These are phyloP conservation scores for Penicillium bovifimosum DNA, from an alignment of 495 filamentous ascomycete species.

Conservation along the genomic window DNA sequence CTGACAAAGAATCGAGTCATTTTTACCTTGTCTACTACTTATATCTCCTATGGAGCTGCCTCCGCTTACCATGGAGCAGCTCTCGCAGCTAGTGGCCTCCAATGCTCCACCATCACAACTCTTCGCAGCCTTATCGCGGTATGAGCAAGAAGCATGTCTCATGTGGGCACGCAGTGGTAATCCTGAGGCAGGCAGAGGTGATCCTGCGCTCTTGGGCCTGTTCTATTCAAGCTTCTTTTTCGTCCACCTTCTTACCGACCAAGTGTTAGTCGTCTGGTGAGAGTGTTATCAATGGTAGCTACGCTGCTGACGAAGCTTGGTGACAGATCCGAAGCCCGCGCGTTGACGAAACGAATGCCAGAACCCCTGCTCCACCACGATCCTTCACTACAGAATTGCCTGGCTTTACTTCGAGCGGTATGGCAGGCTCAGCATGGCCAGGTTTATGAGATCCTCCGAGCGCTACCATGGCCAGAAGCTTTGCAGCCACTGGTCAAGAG, in stretches of 20 bases:
- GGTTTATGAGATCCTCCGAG: slow-evolving; percentile 39
- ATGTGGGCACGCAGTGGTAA: slow-evolving; percentile 20
- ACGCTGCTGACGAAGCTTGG: not conserved
- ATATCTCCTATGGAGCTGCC: slow-evolving; percentile 30
- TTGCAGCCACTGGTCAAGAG: slow-evolving; percentile 36
- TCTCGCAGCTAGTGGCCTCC: slow-evolving; percentile 33
- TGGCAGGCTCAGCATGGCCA: slow-evolving; percentile 44
- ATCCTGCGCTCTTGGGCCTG: slow-evolving; percentile 33
- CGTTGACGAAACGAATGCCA: slow-evolving; percentile 46
- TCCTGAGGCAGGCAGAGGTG: slow-evolving; percentile 1
- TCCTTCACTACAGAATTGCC: slow-evolving; percentile 39
- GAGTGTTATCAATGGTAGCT: not conserved
- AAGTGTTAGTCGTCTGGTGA: slow-evolving; percentile 35
- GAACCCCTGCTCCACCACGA: slow-evolving; percentile 32
- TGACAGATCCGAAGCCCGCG: slow-evolving; percentile 47
- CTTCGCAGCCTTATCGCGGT: slow-evolving; percentile 39
- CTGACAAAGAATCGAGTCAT: not conserved
- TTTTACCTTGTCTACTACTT: not conserved
- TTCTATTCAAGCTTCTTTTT: slow-evolving; percentile 51
- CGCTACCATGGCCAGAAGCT: slow-evolving; percentile 39
- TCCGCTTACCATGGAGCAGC: slow-evolving; percentile 31
- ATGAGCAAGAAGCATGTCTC: slow-evolving; percentile 40
- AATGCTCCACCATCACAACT: slow-evolving; percentile 36
- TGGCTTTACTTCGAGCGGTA: slow-evolving; percentile 42
- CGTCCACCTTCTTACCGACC: slow-evolving; percentile 46